A percentile compares a stretch with the other conserved stretches of the same genome.
phyloP scores from a whole-genome alignment of 1,139 yeast species.

The Yamadazyma atlantica region DNA sequence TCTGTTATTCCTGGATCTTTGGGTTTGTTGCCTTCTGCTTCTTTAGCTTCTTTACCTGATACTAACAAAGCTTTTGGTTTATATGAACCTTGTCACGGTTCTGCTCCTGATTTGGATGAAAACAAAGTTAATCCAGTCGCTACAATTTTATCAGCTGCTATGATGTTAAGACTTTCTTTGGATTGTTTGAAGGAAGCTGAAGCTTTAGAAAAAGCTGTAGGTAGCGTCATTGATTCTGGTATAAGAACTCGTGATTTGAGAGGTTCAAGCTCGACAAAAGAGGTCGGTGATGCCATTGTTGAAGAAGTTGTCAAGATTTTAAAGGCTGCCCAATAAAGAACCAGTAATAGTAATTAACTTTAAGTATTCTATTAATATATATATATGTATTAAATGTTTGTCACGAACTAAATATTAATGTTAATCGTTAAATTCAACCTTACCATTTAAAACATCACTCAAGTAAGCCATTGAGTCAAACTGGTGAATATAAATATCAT shows the following conservation, averaged over 20 bases:
- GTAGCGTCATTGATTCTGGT: constrained; percentile 75
- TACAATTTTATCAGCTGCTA: constrained; percentile 90
- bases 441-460: constrained; percentile 32
- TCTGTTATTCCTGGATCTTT: constrained; percentile 96
- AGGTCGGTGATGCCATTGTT: constrained; percentile 93
- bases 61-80: constrained; percentile 91
- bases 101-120: constrained; percentile 89
- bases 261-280: constrained; percentile 75
- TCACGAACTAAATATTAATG: neutral
- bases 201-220: constrained; percentile 87
- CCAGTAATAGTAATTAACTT: neutral
- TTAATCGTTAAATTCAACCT: constrained; percentile 18
- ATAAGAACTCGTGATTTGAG: constrained; percentile 89
- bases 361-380: constrained; percentile 1
- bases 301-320: constrained; percentile 65
- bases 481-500: constrained; percentile 14
- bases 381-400: neutral
- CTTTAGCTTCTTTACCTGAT: constrained; percentile 93
- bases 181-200: constrained; percentile 81
- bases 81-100: constrained; percentile 98
- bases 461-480: constrained; percentile 37
- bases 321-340: constrained; percentile 7
- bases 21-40: constrained; percentile 94
- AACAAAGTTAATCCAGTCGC: constrained; percentile 95
- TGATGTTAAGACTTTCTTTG: constrained; percentile 93